Base-by-base conservation (phyloP, 2,329 filamentous ascomycete species). In the Fusarium secorum region DNA sequence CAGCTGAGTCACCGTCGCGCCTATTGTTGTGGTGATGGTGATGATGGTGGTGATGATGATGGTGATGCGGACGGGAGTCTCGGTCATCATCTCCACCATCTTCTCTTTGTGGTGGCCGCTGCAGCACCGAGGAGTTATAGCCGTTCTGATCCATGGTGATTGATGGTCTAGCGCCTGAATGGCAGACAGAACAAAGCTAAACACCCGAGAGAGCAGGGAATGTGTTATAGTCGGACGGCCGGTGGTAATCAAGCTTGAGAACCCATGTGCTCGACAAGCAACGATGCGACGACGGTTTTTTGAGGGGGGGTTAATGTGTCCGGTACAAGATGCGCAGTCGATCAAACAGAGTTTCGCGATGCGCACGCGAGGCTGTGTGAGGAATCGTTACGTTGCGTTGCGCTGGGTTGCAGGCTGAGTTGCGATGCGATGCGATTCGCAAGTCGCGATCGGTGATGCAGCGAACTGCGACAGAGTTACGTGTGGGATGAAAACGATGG, bases 51-150 rank as follows among this genome's bases (percentile, higher is more conserved):
- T 80, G 77, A 74, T 79, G 78, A 68, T 78, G 75, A 58, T 81
- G 80, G 62, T 78, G 78, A 70, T 80, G 73, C 28, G 64, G 60
- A 52, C 70, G 70, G 64, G 72, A 49, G 41, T 82, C 79, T 55
- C 79, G 78, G 62, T 80, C 77, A 49, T 80, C 75, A 64, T 81
- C 79, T 68, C 77, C 81, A 61, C 82, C 82, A 61, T 82, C 82
- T 58, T 82, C 79, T 77, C 79, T 68, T 51, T 64, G 73, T 38
- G 67, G 68, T 68, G 82, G 83, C 68, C 80, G 83, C 74, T 84
- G 84, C 78, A 86, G 79, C 75, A 86, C 83, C 52, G 83, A 85
- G 68, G 85, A 85, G 71, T 80, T 83, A 72, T 85, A 87, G 75
- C 81, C 82, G 71, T 80, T 75, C 63, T 74, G 81, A 62, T 86